Evolutionary conservation across 352 stramenopile species (phyloP).

Genomic region (Phytopythium litorale): DNA sequence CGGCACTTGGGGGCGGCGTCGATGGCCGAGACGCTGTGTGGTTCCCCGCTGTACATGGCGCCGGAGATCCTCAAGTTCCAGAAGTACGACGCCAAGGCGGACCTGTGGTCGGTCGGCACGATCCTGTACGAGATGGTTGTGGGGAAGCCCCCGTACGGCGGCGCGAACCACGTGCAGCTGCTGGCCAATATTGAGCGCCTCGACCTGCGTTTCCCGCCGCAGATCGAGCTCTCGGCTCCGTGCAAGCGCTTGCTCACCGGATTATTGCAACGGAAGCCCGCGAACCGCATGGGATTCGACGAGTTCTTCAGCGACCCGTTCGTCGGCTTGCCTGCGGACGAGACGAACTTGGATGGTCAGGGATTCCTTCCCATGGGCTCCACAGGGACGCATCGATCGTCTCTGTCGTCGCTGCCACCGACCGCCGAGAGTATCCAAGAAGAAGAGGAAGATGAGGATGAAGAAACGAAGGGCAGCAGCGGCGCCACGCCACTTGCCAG

Average conservation of each 20-base stretch:
- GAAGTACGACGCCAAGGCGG: slow-evolving; percentile 96
- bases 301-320: slow-evolving; percentile 87
- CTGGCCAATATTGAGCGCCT: slow-evolving; percentile 93
- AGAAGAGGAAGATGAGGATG: slow-evolving; percentile 46
- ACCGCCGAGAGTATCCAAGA: slow-evolving; percentile 49
- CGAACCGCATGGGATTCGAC: slow-evolving; percentile 86
- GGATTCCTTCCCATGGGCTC: slow-evolving; percentile 1
- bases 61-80: slow-evolving; percentile 95
- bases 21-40: slow-evolving; percentile 95
- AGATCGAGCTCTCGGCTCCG: slow-evolving; percentile 72
- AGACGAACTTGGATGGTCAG: slow-evolving; percentile 2
- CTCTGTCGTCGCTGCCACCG: slow-evolving; percentile 10
- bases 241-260: slow-evolving; percentile 76
- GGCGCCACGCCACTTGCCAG: not conserved
- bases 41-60: slow-evolving; percentile 96
- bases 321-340: slow-evolving; percentile 26
- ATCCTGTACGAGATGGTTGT: slow-evolving; percentile 97
- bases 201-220: slow-evolving; percentile 81
- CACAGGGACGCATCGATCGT: not conserved
- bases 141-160: slow-evolving; percentile 91
- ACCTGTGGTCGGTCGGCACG: slow-evolving; percentile 95
- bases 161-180: slow-evolving; percentile 94
- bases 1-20: slow-evolving; percentile 89
- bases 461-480: slow-evolving; percentile 4
- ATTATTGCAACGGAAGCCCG: slow-evolving; percentile 86